Conservation (phyloP, 768 basidiomycete genomes). For the Pilatotrama ljubarskyi region DNA sequence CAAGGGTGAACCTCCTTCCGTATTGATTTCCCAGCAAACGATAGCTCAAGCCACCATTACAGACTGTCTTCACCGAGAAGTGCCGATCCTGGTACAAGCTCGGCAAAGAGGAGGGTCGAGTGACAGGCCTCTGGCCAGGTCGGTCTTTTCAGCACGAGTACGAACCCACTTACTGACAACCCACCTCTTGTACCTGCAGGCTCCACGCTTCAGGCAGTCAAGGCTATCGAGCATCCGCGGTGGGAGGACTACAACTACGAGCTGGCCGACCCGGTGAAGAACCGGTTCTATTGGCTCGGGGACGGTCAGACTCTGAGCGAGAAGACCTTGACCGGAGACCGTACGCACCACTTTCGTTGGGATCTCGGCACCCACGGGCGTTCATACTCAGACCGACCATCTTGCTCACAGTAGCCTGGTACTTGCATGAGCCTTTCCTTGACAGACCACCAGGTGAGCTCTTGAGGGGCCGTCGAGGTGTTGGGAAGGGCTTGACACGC, state of each 20-base stretch:
- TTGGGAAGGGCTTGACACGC: too few relatives aligned
- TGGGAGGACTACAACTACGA: conserved; percentile 66
- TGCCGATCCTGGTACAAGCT: conserved; percentile 65
- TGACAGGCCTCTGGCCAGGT: conserved; percentile 62
- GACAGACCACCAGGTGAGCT: conserved; percentile 21
- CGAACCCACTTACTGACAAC: too few relatives aligned
- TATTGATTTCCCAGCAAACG: neutral
- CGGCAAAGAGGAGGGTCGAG: conserved; percentile 54
- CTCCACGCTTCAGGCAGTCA: conserved; percentile 48
- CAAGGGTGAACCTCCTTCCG: conserved; percentile 36
- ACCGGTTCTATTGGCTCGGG: conserved; percentile 59
- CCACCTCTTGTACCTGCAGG: conserved; percentile 31
- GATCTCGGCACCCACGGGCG: neutral
- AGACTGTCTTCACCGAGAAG: conserved; percentile 60
- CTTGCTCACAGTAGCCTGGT: conserved; percentile 26
- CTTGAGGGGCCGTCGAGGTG: too few relatives aligned
- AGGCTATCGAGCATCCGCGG: conserved; percentile 49
- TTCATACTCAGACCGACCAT: neutral
- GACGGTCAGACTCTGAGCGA: conserved; percentile 56
- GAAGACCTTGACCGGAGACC: conserved; percentile 38
- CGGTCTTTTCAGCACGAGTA: too few relatives aligned
- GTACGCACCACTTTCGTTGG: neutral
- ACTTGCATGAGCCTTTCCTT: conserved; percentile 20
- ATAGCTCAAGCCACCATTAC: neutral
- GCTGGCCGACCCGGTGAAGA: conserved; percentile 41